phyloP scores from a whole-genome alignment of 2,329 filamentous ascomycete genomes.

The Epichloe scottii region DNA sequence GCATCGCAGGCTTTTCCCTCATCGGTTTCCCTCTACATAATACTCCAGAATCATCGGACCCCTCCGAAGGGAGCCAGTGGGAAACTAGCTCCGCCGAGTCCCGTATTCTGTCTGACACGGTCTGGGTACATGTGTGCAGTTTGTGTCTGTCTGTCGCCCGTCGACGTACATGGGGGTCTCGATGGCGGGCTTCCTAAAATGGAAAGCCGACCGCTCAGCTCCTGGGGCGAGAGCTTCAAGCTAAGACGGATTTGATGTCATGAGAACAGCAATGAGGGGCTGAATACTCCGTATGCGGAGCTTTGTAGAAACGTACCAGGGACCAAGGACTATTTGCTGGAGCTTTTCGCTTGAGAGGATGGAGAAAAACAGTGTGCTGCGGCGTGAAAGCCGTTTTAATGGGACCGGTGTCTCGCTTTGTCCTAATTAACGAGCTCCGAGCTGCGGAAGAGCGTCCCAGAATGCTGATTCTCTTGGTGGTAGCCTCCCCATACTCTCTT shows the following conservation, averaged over 20 bases:
- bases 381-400: neutral
- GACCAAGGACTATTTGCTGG: neutral
- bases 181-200: slow-evolving; percentile 10
- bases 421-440: neutral
- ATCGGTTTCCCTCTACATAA: neutral
- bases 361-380: neutral
- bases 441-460: neutral
- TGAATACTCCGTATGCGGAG: slow-evolving; percentile 1
- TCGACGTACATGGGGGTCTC: neutral
- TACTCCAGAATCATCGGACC: neutral
- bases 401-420: neutral
- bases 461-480: neutral
- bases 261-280: slow-evolving; percentile 2
- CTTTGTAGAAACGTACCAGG: neutral
- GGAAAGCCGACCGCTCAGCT: slow-evolving; percentile 10
- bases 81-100: neutral
- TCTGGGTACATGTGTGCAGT: neutral
- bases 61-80: neutral
- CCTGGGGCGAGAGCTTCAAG: neutral
- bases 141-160: neutral
- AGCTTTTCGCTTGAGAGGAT: neutral
- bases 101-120: neutral
- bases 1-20: neutral
- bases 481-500: slow-evolving; percentile 2
- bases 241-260: neutral